These are phyloP conservation scores for Ganoderma lingzhi DNA, from an alignment of 1,284 basidiomycete species.

Conservation along the genomic window DNA sequence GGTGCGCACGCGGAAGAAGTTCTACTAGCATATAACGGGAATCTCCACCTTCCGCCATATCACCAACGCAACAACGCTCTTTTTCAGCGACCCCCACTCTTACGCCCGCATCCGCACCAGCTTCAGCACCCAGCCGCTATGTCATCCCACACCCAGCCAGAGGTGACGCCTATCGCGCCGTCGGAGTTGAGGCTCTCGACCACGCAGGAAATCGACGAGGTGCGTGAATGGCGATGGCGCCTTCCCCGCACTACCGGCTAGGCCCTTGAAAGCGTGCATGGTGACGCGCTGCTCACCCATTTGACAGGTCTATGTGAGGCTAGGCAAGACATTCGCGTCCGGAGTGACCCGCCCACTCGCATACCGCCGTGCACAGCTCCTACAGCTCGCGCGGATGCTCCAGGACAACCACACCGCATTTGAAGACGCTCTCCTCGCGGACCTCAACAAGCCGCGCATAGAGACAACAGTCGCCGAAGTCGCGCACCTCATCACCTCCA, in stretches of 20 bases:
- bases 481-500: conserved; percentile 50
- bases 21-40: not conserved
- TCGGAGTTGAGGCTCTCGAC: conserved; percentile 11
- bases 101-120: not conserved
- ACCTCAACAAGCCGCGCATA: conserved; percentile 62
- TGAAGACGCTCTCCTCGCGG: conserved; percentile 55
- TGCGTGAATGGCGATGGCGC: not conserved
- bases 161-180: conserved; percentile 13
- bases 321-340: conserved; percentile 59
- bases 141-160: conserved; percentile 9
- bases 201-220: conserved; percentile 1
- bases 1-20: not conserved
- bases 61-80: not conserved
- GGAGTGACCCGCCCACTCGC: conserved; percentile 59
- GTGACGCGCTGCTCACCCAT: not conserved
- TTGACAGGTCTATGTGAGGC: conserved; percentile 51
- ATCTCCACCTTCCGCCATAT: not conserved
- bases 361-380: conserved; percentile 69
- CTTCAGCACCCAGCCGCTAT: not conserved
- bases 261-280: not conserved
- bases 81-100: not conserved
- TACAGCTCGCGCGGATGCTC: conserved; percentile 67
- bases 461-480: conserved; percentile 51
- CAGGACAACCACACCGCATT: conserved; percentile 64
- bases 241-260: too few species aligned